Evolutionary conservation across 441 rosid species (phyloP), one percentile per base, ranked within the genome.

Genomic region (Arabidopsis lyrata): DNA sequence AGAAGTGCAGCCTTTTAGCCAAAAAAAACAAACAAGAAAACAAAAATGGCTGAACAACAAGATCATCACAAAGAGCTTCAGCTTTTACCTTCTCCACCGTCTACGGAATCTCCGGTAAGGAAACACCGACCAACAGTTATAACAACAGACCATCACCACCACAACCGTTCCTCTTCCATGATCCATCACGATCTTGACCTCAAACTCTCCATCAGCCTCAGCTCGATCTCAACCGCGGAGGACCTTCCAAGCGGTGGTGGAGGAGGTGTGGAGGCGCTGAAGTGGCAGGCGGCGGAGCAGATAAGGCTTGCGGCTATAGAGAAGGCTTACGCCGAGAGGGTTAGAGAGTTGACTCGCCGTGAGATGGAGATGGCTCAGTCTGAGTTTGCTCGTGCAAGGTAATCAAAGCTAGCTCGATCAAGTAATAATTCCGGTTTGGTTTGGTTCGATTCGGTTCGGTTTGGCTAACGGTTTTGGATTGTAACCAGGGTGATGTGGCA

Each of bases 311-410:
- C 96, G 0, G 86, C 97, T 0, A 83, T 92, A 3, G 98, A 92
- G 56, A 95, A 87, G 78, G 95, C 92, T 13, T 95, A 95, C 53
- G 98, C 99, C 0, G 99, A 95, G 83, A 83, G 96, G 52, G 93
- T 95, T 49, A 83, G 96, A 85, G 98, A 95, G 81, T 84, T 89
- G 31, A 89, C 96, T 29, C 80, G 87, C 77, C 82, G 88, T 82
- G 99, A 95, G 82, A 91, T 92, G 92, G 98, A 89, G 82, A 31
- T 92, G 81, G 98, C 99, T 3, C 96, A 92, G 59, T 85, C 97
- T 8, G 98, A 92, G 81, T 92, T 95, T 12, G 80, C 92, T 0
- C 78, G 93, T 59, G 99, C 98, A 2, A 78, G 81, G 81, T 77
- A 72, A 16, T 1, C 7, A 15, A 20, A 58, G 60, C 8, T 48